Evolutionary conservation across 257 asterid genomes (phyloP).

Genomic region (Scutellaria baicalensis): DNA sequence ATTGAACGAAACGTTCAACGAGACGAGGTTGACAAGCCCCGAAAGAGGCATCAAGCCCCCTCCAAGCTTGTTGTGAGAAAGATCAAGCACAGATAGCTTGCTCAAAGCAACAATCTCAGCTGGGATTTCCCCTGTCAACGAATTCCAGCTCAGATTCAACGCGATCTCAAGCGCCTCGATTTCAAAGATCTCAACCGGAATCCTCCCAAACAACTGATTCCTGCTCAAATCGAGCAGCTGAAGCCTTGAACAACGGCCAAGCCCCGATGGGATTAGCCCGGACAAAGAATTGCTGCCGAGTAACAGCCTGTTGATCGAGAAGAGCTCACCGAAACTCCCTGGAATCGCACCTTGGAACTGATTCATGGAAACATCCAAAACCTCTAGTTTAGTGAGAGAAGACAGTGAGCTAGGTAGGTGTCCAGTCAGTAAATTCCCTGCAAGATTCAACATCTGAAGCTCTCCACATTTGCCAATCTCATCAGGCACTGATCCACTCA

Average conservation of each 20-base stretch:
- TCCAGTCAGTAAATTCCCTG: conserved; percentile 53
- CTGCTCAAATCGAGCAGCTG: conserved; percentile 69
- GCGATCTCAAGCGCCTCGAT: conserved; percentile 65
- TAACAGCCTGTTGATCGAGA: conserved; percentile 46
- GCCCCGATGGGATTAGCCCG: conserved; percentile 51
- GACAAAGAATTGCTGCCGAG: conserved; percentile 47
- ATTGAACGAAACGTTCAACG: conserved; percentile 62
- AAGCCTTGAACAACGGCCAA: conserved; percentile 54
- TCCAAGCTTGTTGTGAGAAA: conserved; percentile 62
- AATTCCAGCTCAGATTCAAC: conserved; percentile 67
- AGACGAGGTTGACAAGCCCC: conserved; percentile 61
- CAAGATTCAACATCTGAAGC: conserved; percentile 56
- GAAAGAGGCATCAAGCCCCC: conserved; percentile 61
- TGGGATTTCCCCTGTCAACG: conserved; percentile 57
- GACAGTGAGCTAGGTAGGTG: conserved; percentile 47
- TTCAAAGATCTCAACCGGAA: conserved; percentile 50
- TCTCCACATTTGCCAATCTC: conserved; percentile 58
- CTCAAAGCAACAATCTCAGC: conserved; percentile 45
- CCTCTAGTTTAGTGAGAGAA: conserved; percentile 43
- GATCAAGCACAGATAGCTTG: conserved; percentile 57
- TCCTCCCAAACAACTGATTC: conserved; percentile 43
- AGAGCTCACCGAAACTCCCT: conserved; percentile 40
- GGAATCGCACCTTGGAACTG: conserved; percentile 50
- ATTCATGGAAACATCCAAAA: conserved; percentile 56
- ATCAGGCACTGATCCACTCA: conserved; percentile 52